phyloP scores from a whole-genome alignment of 2,329 filamentous ascomycete genomes.

The Aspergillus floridensis region DNA sequence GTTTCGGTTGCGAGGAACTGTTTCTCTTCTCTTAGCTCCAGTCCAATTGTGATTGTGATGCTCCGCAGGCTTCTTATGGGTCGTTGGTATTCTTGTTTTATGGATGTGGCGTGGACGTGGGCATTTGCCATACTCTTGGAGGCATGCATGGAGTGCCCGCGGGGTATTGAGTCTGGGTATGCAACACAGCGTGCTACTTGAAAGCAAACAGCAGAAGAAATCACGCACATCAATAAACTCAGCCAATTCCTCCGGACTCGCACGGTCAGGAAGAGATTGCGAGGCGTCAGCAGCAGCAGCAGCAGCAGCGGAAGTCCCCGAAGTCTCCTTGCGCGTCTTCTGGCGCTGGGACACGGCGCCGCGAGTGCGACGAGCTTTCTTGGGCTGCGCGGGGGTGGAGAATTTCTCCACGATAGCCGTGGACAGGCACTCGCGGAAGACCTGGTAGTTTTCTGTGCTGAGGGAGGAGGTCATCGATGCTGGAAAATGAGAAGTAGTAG shows the following conservation, averaged over 20 bases:
- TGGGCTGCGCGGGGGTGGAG: slow-evolving; percentile 44
- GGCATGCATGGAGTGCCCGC: too few species aligned
- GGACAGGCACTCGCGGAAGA: slow-evolving; percentile 73
- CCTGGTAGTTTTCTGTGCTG: slow-evolving; percentile 57
- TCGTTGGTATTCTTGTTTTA: too few species aligned
- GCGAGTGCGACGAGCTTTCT: slow-evolving; percentile 26
- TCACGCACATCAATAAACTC: slow-evolving; percentile 69
- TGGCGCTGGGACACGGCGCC: not conserved
- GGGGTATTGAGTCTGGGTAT: too few species aligned
- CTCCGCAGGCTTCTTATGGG: too few species aligned
- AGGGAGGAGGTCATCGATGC: slow-evolving; percentile 19
- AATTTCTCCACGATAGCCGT: slow-evolving; percentile 65
- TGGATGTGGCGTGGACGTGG: too few species aligned
- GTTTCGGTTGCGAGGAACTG: slow-evolving; percentile 69
- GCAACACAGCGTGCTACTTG: too few species aligned
- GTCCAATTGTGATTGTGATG: too few species aligned
- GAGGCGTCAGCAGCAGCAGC: not conserved
- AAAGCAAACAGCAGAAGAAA: not conserved
- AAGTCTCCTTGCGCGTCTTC: not conserved
- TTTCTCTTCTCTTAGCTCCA: not conserved
- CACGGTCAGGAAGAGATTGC: slow-evolving; percentile 9
- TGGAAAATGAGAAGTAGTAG: not conserved
- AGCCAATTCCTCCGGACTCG: slow-evolving; percentile 64
- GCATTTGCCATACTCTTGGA: too few species aligned
- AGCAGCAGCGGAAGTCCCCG: too few species aligned